Evolutionary conservation across 1,139 yeast genomes (phyloP), one percentile per base, ranked within the genome.

Genomic region (Pichia terricola): DNA sequence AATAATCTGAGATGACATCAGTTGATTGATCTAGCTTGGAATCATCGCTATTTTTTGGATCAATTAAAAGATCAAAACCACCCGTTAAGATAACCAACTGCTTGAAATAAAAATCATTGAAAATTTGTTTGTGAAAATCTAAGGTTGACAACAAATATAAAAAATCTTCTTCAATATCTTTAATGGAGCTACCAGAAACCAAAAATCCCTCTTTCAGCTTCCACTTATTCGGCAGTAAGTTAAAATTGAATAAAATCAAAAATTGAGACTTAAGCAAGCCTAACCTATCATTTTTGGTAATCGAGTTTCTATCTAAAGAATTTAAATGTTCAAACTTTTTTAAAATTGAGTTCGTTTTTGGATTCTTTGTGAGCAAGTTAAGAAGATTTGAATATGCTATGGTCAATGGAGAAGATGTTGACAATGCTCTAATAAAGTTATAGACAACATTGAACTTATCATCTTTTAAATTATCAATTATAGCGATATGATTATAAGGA

Each of bases 401-500:
- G 11, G 62, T 61, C 39, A 64, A 64, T 5, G 78, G 74, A 1
- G 73, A 67, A 48, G 84, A 69, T 2, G 87, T 72, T 45, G 72
- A 63, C 6, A 73, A 70, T 1, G 86, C 77, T 50, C 88, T 68
- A 39, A 76, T 60, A 45, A 81, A 78, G 68, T 82, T 69, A 53
- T 71, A 69, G 11, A 66, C 61, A 1, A 73, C 72, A 37, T 59
- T 53, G 22, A 73, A 65, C 37, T 62, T 61, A 47, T 67, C 66
- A 37, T 64, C 65, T 37, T 65, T 63, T 27, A 66, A 60, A 40
- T 66, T 63, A 49, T 72, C 70, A 26, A 80, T 70, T 63, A 80
- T 72, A 5, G 85, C 87, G 42, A 77, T 70, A 53, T 79, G 84
- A 52, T 76, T 75, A 53, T 76, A 76, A 1, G 86, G 79, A 53